A percentile compares a stretch with the other conserved stretches of the same genome.
These are phyloP conservation scores for Noccaea caerulescens DNA, from an alignment of 345 rosid genomes.

Conservation along the genomic window DNA sequence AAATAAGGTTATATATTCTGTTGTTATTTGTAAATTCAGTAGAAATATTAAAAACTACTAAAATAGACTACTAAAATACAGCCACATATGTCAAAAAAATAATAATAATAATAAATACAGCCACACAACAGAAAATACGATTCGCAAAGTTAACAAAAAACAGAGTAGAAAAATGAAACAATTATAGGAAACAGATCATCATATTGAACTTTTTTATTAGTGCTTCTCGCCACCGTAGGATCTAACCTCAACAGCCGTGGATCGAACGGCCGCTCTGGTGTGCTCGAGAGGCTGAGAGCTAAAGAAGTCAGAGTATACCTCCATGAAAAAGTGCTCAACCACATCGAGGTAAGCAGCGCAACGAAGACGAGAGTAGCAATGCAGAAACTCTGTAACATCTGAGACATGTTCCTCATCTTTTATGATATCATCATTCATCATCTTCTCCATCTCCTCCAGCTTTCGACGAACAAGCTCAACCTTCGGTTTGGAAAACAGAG, in stretches of 20 bases:
- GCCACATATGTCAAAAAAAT: too few relatives aligned
- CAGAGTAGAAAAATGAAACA: background rate
- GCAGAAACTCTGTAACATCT: slow-evolving; percentile 74
- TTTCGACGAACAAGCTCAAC: slow-evolving; percentile 49
- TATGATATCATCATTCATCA: slow-evolving; percentile 49
- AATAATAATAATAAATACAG: background rate
- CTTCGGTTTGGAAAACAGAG: slow-evolving; percentile 43
- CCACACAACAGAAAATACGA: background rate
- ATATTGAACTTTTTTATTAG: background rate
- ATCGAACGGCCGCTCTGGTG: background rate
- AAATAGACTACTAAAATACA: too few relatives aligned
- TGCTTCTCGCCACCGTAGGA: slow-evolving; percentile 14
- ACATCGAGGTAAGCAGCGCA: slow-evolving; percentile 73
- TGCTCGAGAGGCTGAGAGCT: slow-evolving; percentile 6
- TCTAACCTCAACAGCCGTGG: slow-evolving; percentile 9
- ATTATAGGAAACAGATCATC: background rate
- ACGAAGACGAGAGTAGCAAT: slow-evolving; percentile 76
- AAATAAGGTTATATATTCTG: too few relatives aligned
- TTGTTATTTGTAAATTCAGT: too few relatives aligned
- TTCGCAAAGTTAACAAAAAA: background rate
- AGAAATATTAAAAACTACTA: too few relatives aligned
- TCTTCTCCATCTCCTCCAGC: slow-evolving; percentile 68
- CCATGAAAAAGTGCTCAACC: slow-evolving; percentile 73
- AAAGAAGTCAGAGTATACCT: slow-evolving; percentile 59
- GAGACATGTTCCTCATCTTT: slow-evolving; percentile 62